Evolutionary conservation across 2,329 filamentous ascomycete genomes (phyloP), one percentile per base, ranked within the genome.

Genomic region (Calonectria honghensis): DNA sequence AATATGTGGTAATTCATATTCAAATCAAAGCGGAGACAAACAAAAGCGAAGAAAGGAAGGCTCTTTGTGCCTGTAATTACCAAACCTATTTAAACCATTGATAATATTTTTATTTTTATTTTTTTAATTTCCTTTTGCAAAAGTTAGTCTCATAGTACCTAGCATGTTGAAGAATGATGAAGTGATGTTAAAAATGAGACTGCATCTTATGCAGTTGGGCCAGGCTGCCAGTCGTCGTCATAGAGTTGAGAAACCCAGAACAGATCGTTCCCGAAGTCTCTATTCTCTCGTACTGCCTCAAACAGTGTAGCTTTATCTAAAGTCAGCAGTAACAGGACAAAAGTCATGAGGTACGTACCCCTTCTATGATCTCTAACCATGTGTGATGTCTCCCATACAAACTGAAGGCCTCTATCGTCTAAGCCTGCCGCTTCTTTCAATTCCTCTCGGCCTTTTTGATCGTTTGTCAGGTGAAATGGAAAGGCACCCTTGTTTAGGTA

Each of bases 211-310:
- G 51, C 54, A 20, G 50, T 70, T 27, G 32, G 48, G n/a, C 37
- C 48, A 20, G 67, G 67, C n/a, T 59, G n/a, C 66, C 66, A 69
- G 1, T 50, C 24, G 29, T 45, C 9, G 13, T 69, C 66, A 35
- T 69, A 69, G 24, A 69, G 41, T n/a, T 70, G 68, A 4, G 68
- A 70, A 35, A 70, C 32, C 68, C 68, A 69, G 35, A 59, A 69
- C 13, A 29, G 29, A 31, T 69, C 66, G 37, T 69, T 13, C n/a
- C 32, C 51, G 20, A 27, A 69, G n/a, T 20, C 7, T 16, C 37
- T 41, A n/a, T 10, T 31, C 18, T 20, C 31, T 35, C 35, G 52
- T 27, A 59, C 35, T 18, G 6, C 11, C 4, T 54, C 18, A 5
- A 54, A 48, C n/a, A 10, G 10, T 2, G 20, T 32, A 1, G 14